A percentile compares a stretch with the other conserved stretches of the same genome.
phyloP scores from a whole-genome alignment of 2,329 filamentous ascomycete genomes.

The Aquanectria penicillioides region DNA sequence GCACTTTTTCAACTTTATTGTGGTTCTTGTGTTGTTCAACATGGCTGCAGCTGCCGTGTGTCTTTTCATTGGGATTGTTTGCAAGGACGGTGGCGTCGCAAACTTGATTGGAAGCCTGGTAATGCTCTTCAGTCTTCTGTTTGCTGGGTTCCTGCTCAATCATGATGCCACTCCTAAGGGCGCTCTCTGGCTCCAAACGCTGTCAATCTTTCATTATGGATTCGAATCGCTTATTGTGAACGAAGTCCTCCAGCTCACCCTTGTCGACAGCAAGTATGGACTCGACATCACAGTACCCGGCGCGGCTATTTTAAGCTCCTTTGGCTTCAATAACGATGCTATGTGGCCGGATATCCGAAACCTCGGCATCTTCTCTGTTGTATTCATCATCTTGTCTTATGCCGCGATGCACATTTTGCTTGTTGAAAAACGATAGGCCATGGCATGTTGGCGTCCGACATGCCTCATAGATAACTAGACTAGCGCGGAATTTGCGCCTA shows the following conservation, averaged over 20 bases:
- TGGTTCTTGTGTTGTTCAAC: slow-evolving; percentile 95
- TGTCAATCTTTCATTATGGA: slow-evolving; percentile 98
- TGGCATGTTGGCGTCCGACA: not conserved
- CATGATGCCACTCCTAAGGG: slow-evolving; percentile 89
- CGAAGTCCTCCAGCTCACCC: slow-evolving; percentile 88
- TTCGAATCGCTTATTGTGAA: slow-evolving; percentile 98
- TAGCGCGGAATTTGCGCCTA: not conserved
- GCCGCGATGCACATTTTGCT: slow-evolving; percentile 92
- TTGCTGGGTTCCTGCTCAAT: slow-evolving; percentile 93
- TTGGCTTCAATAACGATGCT: slow-evolving; percentile 90
- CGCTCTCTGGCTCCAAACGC: slow-evolving; percentile 87
- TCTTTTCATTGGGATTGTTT: slow-evolving; percentile 94
- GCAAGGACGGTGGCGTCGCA: slow-evolving; percentile 89
- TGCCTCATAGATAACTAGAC: slow-evolving; percentile 11
- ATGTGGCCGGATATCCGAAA: slow-evolving; percentile 87
- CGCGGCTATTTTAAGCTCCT: slow-evolving; percentile 91
- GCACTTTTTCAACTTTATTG: slow-evolving; percentile 90
- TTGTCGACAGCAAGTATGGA: slow-evolving; percentile 95
- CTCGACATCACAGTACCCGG: slow-evolving; percentile 96
- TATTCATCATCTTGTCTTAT: slow-evolving; percentile 90
- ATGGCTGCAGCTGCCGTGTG: slow-evolving; percentile 93
- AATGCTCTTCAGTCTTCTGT: slow-evolving; percentile 96
- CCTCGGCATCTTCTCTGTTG: slow-evolving; percentile 81
- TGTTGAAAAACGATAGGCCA: slow-evolving; percentile 75
- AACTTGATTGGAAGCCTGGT: slow-evolving; percentile 94